Percentiles rank a stretch among this genome's conserved stretches.
Conservation (phyloP, 192 early-diverging fungal species). For the Linnemannia zychae region DNA sequence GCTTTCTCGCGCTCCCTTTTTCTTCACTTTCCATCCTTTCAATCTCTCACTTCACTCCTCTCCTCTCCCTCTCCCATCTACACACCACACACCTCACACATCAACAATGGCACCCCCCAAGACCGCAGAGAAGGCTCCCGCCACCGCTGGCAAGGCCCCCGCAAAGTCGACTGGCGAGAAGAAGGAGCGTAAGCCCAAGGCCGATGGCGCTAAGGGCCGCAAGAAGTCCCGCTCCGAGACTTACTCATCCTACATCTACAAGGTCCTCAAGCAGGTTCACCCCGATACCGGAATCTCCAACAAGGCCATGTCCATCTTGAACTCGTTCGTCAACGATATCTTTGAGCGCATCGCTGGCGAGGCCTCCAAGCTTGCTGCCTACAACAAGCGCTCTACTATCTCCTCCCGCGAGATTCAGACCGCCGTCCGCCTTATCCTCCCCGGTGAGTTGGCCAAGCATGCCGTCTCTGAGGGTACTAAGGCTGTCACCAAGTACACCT, state of each 20-base stretch:
- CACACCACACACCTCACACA: neutral
- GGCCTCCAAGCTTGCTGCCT: constrained; percentile 87
- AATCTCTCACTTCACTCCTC: neutral
- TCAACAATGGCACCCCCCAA: constrained; percentile 48
- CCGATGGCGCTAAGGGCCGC: constrained; percentile 71
- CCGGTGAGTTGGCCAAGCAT: constrained; percentile 96
- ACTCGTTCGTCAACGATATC: constrained; percentile 98
- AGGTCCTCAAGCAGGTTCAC: constrained; percentile 97
- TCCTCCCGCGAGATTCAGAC: constrained; percentile 97
- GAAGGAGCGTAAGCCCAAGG: constrained; percentile 64
- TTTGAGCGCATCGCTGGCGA: constrained; percentile 94
- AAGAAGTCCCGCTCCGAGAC: constrained; percentile 87
- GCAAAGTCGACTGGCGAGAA: constrained; percentile 78
- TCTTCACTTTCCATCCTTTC: neutral
- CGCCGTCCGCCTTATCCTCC: constrained; percentile 75
- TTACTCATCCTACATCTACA: constrained; percentile 97
- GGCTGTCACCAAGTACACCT: constrained; percentile 97
- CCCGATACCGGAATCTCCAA: constrained; percentile 97
- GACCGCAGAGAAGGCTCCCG: constrained; percentile 62
- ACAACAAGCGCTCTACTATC: constrained; percentile 98
- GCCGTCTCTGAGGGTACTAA: constrained; percentile 98
- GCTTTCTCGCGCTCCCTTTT: neutral
- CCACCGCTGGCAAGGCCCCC: constrained; percentile 70
- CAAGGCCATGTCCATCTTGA: constrained; percentile 97
- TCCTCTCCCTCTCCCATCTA: neutral